phyloP scores from a whole-genome alignment of 1,284 basidiomycete genomes.

The Trichosporon coremiiforme region DNA sequence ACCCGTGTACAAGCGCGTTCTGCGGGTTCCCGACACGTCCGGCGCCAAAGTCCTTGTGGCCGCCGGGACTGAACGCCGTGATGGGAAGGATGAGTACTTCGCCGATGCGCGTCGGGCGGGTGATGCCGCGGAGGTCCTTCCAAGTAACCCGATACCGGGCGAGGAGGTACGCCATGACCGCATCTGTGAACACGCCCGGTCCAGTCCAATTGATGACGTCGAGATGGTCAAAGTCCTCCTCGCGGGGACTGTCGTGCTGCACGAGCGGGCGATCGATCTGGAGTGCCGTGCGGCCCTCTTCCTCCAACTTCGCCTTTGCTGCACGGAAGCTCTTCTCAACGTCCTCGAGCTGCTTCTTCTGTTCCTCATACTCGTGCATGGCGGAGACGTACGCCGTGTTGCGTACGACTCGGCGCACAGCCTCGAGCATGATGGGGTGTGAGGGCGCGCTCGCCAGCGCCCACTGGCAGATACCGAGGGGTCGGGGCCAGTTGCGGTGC shows the following conservation, averaged over 20 bases:
- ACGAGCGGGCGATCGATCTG: not conserved
- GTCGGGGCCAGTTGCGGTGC: constrained; percentile 46
- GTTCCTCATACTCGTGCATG: not conserved
- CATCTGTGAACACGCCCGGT: constrained; percentile 50
- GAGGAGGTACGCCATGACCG: constrained; percentile 51
- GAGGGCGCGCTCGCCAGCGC: constrained; percentile 50
- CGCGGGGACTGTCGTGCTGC: not conserved
- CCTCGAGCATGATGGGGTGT: constrained; percentile 56
- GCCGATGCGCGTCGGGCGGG: constrained; percentile 52
- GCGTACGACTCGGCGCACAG: constrained; percentile 51
- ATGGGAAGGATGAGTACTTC: constrained; percentile 56
- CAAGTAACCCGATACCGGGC: constrained; percentile 53
- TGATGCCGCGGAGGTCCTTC: constrained; percentile 49
- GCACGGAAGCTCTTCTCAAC: not conserved
- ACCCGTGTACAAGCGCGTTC: not conserved
- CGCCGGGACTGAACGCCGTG: constrained; percentile 40
- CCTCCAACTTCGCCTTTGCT: constrained; percentile 27
- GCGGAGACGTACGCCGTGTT: constrained; percentile 32
- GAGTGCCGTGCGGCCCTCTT: constrained; percentile 17
- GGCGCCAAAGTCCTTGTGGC: constrained; percentile 15
- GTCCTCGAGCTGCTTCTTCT: not conserved
- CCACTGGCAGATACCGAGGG: constrained; percentile 56
- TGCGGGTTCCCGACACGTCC: not conserved
- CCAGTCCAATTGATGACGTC: constrained; percentile 41
- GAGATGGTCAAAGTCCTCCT: constrained; percentile 1